A percentile compares a stretch with the other conserved stretches of the same genome.
Conservation (phyloP, 2,329 filamentous ascomycete genomes). For the Arthrobotrys entomopaga region DNA sequence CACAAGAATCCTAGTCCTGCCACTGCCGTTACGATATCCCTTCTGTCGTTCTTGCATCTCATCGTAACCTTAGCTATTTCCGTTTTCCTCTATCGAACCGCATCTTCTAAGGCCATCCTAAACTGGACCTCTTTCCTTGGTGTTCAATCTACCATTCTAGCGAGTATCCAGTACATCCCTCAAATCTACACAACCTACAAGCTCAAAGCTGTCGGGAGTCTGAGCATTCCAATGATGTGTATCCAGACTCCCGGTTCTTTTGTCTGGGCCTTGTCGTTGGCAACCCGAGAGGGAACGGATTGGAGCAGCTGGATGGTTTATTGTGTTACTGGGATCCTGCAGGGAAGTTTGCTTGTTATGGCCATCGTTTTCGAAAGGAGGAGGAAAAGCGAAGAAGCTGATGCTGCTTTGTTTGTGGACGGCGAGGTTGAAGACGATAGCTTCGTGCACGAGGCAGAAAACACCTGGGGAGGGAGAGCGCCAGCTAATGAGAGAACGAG, state of each 20-base stretch:
- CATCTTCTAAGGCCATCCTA: constrained; percentile 71
- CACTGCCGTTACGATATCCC: constrained; percentile 79
- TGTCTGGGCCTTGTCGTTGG: constrained; percentile 86
- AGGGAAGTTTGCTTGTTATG: constrained; percentile 82
- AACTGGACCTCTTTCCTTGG: constrained; percentile 88
- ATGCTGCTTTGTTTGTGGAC: constrained; percentile 42
- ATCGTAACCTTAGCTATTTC: constrained; percentile 74
- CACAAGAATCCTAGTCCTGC: constrained; percentile 73
- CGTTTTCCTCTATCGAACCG: constrained; percentile 62
- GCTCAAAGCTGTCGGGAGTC: constrained; percentile 84
- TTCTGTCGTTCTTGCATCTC: constrained; percentile 79
- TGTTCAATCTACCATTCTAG: constrained; percentile 78
- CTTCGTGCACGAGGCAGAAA: constrained; percentile 39
- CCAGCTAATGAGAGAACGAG: constrained; percentile 44
- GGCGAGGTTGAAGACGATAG: constrained; percentile 33
- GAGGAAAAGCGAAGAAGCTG: constrained; percentile 57
- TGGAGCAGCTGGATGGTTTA: constrained; percentile 98
- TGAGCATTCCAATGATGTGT: constrained; percentile 97
- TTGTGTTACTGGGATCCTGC: constrained; percentile 83
- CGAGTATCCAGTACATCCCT: constrained; percentile 89
- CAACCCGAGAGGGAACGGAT: constrained; percentile 77
- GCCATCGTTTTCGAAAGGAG: constrained; percentile 76
- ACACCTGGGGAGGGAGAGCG: constrained; percentile 26
- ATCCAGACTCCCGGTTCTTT: constrained; percentile 95
- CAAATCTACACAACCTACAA: constrained; percentile 93